Conservation (phyloP, 768 basidiomycete species). For the Naganishia antarctica region DNA sequence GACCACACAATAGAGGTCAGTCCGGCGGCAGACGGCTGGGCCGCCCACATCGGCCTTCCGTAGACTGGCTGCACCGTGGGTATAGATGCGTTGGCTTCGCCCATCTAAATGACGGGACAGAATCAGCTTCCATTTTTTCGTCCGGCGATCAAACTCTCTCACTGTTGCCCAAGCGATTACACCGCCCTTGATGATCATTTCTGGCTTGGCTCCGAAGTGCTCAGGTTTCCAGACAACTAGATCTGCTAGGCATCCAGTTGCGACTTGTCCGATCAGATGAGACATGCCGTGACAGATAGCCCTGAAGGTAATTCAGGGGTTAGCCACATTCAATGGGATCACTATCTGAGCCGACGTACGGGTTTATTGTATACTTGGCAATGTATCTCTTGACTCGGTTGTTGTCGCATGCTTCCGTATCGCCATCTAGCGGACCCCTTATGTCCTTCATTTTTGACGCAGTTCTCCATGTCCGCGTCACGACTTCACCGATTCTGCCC, state of each 20-base stretch:
- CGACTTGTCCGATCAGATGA: constrained; percentile 77
- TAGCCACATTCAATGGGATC: neutral
- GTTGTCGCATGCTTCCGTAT: constrained; percentile 70
- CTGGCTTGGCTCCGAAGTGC: constrained; percentile 85
- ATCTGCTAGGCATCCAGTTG: constrained; percentile 78
- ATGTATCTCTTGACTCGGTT: constrained; percentile 89
- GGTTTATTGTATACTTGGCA: constrained; percentile 95
- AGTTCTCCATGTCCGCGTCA: constrained; percentile 89
- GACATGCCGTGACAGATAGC: constrained; percentile 92
- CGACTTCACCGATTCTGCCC: constrained; percentile 94
- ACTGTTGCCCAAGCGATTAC: constrained; percentile 88
- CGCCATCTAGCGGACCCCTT: constrained; percentile 74
- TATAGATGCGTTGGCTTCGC: constrained; percentile 93
- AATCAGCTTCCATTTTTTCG: neutral
- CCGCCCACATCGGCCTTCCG: constrained; percentile 90
- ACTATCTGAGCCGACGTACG: constrained; percentile 57
- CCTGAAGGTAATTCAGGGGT: constrained; percentile 50
- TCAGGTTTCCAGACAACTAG: constrained; percentile 93
- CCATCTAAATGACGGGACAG: constrained; percentile 60
- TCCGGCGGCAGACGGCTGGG: constrained; percentile 69
- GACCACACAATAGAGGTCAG: constrained; percentile 83
- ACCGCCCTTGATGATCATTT: constrained; percentile 91
- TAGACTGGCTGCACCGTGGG: constrained; percentile 88
- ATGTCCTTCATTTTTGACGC: constrained; percentile 87
- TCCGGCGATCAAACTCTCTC: constrained; percentile 32